These are phyloP conservation scores for Nicotiana rustica DNA, from an alignment of 305 asterid species.

Conservation along the genomic window DNA sequence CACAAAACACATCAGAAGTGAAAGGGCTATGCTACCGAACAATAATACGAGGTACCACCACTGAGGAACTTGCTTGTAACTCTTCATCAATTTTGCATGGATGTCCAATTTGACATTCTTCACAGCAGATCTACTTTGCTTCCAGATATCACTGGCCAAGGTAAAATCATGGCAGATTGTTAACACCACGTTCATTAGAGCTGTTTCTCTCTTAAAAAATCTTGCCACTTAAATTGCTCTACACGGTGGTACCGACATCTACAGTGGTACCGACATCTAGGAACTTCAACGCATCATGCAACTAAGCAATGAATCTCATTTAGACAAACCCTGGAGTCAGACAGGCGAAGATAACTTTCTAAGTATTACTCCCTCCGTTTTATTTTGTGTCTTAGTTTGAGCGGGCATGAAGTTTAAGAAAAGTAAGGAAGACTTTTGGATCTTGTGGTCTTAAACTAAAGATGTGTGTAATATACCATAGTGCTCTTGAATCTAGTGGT, in stretches of 20 bases:
- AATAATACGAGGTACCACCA: slow-evolving; percentile 84
- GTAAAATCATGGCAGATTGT: slow-evolving; percentile 22
- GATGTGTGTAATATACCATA: too few species aligned
- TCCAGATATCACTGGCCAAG: slow-evolving; percentile 80
- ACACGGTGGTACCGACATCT: neutral
- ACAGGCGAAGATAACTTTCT: neutral
- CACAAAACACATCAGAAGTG: slow-evolving; percentile 69
- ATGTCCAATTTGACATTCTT: slow-evolving; percentile 70
- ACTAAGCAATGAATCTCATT: neutral
- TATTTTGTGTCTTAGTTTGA: too few species aligned
- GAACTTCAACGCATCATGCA: neutral
- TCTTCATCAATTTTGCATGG: slow-evolving; percentile 80
- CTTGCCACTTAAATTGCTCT: neutral
- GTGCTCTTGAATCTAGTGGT: too few species aligned
- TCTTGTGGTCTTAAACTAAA: too few species aligned
- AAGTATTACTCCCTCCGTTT: neutral
- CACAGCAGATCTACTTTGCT: slow-evolving; percentile 82
- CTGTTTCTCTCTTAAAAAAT: neutral
- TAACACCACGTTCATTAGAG: neutral
- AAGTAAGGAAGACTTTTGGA: too few species aligned
- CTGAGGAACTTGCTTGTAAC: slow-evolving; percentile 88
- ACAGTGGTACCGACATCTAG: neutral
- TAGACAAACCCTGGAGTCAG: neutral
- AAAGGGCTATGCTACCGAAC: slow-evolving; percentile 65
- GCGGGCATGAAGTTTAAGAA: too few species aligned